Base-by-base conservation (phyloP, 768 basidiomycete species). In the Serendipita indica region DNA sequence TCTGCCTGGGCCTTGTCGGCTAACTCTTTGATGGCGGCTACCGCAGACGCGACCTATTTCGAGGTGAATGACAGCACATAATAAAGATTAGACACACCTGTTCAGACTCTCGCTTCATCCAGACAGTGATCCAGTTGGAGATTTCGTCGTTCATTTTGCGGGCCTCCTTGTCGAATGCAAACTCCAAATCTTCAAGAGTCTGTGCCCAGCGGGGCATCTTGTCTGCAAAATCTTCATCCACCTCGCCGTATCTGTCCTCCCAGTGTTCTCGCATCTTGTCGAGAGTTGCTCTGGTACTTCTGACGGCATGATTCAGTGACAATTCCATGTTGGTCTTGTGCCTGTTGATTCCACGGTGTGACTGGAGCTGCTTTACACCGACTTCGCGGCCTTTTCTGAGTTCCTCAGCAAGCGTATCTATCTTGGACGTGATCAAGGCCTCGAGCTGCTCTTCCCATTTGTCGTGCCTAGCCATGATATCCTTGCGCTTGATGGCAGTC, bases 391-490 rank as follows among this genome's bases (percentile, higher is more conserved):
- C 7, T n/a, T 54, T 30, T n/a, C 30, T 28, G n/a, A 54, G 10
- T 25, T 16, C n/a, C 7, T 54, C 2, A 4, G n/a, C 22, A 18
- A 54, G 2, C 1, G 20, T 16, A n/a, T 32, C 30, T 1, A 32
- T 22, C 7, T 54, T 54, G 30, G 49, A 18, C 4, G 49, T 28
- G 22, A 54, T 54, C 22, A 54, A 28, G 7, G 49, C 22, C 30
- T 54, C 49, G 16, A 54, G 30, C 30, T 54, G 20, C 30, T 54
- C 49, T n/a, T 54, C 49, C 49, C 49, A 54, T 27, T 54, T 54
- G 30, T 20, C 30, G 30, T 54, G 49, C 30, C 49, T 18, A 20
- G 20, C 49, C 10, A 27, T 25, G 30, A 54, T 54, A n/a, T 54
- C 49, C 30, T 54, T 54, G 2, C 49, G 49, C 30, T 54, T 54